Evolutionary conservation across 2,329 filamentous ascomycete genomes (phyloP).

Genomic region (Pestalotiopsis sp.): DNA sequence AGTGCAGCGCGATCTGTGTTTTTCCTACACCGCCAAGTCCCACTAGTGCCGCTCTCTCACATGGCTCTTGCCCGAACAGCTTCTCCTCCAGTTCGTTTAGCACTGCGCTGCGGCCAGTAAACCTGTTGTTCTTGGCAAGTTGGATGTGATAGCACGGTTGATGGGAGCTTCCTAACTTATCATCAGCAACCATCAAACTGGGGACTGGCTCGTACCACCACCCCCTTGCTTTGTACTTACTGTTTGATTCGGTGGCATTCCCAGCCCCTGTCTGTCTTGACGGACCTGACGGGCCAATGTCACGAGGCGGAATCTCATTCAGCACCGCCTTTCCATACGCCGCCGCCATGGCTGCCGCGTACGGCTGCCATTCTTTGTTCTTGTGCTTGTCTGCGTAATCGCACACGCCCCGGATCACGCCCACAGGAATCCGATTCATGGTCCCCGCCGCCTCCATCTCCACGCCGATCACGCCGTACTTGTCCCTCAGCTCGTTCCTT

Average conservation of each 20-base stretch:
- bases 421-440: slow-evolving; percentile 35
- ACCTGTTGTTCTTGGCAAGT: slow-evolving; percentile 15
- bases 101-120: slow-evolving; percentile 26
- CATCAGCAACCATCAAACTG: background rate
- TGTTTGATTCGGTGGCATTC: background rate
- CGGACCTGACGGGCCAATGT: background rate
- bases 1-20: slow-evolving; percentile 40
- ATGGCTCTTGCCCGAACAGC: slow-evolving; percentile 24
- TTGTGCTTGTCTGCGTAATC: slow-evolving; percentile 37
- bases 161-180: background rate
- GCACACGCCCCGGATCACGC: slow-evolving; percentile 35
- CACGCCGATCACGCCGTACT: slow-evolving; percentile 31
- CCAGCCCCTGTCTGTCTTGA: background rate
- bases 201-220: background rate
- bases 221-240: background rate
- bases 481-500: slow-evolving; percentile 20
- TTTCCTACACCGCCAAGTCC: slow-evolving; percentile 44
- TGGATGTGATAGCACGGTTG: slow-evolving; percentile 1
- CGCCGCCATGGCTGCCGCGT: slow-evolving; percentile 36
- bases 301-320: background rate
- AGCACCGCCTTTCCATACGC: slow-evolving; percentile 21
- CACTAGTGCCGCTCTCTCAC: slow-evolving; percentile 28
- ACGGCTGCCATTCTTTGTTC: slow-evolving; percentile 36
- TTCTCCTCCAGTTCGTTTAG: slow-evolving; percentile 27
- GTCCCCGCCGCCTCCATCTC: slow-evolving; percentile 30